Percentiles rank a stretch among this genome's conserved stretches.
These are phyloP conservation scores for Solanum virginianum DNA, from an alignment of 257 asterid genomes.

Conservation along the genomic window DNA sequence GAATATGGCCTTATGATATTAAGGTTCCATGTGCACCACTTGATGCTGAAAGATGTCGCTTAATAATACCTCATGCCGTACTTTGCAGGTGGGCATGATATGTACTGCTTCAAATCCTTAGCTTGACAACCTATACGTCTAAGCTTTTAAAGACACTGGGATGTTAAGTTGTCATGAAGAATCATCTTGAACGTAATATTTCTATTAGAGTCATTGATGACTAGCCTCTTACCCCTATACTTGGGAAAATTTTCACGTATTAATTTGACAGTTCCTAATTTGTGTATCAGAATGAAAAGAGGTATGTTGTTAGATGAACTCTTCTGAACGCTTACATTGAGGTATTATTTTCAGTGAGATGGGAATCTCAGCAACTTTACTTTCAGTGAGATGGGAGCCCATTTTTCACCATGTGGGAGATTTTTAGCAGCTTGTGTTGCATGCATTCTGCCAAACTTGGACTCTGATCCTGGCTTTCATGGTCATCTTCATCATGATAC, in stretches of 20 bases:
- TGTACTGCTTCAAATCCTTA: background rate
- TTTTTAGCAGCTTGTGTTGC: constrained; percentile 96
- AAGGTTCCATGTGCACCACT: constrained; percentile 68
- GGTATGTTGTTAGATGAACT: background rate
- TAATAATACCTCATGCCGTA: constrained; percentile 87
- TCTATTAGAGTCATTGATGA: background rate
- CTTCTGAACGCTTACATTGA: background rate
- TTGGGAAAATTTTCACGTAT: background rate
- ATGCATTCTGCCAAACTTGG: constrained; percentile 70
- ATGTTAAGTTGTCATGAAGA: background rate
- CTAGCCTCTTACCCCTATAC: background rate
- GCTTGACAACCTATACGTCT: background rate
- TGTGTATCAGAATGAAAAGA: background rate
- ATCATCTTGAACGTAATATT: background rate
- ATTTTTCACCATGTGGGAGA: constrained; percentile 93
- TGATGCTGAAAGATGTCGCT: constrained; percentile 57
- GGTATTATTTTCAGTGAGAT: constrained; percentile 47
- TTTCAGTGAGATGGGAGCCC: constrained; percentile 93
- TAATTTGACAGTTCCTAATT: background rate
- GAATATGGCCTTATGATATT: constrained; percentile 86
- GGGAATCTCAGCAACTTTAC: too few relatives aligned
- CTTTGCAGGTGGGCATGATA: constrained; percentile 66
- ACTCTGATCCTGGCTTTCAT: constrained; percentile 55
- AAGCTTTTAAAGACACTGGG: background rate
- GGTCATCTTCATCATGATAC: constrained; percentile 56